Base-by-base conservation (phyloP, 306 rosid species). In the Prunus campanulata region DNA sequence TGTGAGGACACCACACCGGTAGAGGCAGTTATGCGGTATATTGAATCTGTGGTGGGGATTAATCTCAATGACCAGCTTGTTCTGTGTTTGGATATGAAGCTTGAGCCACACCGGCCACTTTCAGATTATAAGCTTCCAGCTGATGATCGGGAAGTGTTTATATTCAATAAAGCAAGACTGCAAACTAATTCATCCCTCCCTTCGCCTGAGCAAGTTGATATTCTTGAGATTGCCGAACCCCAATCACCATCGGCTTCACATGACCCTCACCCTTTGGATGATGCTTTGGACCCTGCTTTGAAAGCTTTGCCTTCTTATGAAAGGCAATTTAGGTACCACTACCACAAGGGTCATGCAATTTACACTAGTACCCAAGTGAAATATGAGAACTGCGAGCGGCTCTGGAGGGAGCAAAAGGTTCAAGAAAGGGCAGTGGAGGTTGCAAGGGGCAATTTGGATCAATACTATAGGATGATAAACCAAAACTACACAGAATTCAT, bases 221-320 rank as follows among this genome's bases (percentile, higher is more conserved):
- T 85, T 25, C 71, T 56, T 7, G 88, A 84, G 56, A 66, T 69
- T 81, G 80, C 81, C 4, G 97, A 89, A 29, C 93, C 92, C 27
- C 91, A 78, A 20, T 82, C 86, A 3, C 93, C 97, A 1, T 80
- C 91, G 0, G 84, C 97, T 54, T 83, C 91, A 8, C 91, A 86
- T 44, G 89, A 85, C 79, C 85, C 87, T 8, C 99, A 96, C 66
- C 91, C 97, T 55, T 83, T 96, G 81, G 99, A 96, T 68, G 93
- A 92, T 82, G 99, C 93, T 71, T 82, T 83, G 0, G 99, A 96
- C 78, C 99, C 98, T 79, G 99, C 99, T 78, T 75, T 96, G 87
- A 96, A 92, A 85, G 98, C 98, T 35, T 85, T 96, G 69, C 96
- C 97, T 54, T 89, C 97, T 29, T 96, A 96, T 78, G 99, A 96